phyloP scores from a whole-genome alignment of 805 yeast species.

The Candida coquimbonensis region DNA sequence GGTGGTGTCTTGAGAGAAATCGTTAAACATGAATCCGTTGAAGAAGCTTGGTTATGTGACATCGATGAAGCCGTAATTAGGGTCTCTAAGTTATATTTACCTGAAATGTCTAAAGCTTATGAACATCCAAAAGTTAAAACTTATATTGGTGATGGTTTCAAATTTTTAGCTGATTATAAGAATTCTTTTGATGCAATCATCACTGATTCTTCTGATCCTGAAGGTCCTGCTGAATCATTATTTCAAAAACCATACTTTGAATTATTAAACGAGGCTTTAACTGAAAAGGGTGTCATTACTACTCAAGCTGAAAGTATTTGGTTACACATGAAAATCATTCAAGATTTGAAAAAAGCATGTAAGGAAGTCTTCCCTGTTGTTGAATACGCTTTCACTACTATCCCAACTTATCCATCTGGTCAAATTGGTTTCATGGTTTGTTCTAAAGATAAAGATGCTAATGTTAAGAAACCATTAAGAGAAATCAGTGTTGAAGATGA shows the following conservation, averaged over 20 bases:
- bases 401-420: slow-evolving; percentile 97
- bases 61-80: slow-evolving; percentile 91
- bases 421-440: slow-evolving; percentile 98
- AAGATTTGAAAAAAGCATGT: slow-evolving; percentile 77
- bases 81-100: slow-evolving; percentile 80
- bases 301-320: slow-evolving; percentile 96
- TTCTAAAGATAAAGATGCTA: slow-evolving; percentile 59
- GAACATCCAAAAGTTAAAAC: slow-evolving; percentile 84
- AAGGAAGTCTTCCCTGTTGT: slow-evolving; percentile 82
- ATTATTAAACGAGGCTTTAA: slow-evolving; percentile 78
- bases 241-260: slow-evolving; percentile 91
- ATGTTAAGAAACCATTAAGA: slow-evolving; percentile 67
- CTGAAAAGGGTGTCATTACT: slow-evolving; percentile 84
- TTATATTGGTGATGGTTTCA: slow-evolving; percentile 96
- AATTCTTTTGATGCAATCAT: slow-evolving; percentile 90
- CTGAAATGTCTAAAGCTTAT: slow-evolving; percentile 80
- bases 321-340: slow-evolving; percentile 81
- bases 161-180: slow-evolving; percentile 77
- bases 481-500: slow-evolving; percentile 56
- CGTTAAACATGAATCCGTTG: slow-evolving; percentile 81
- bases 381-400: slow-evolving; percentile 84
- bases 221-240: slow-evolving; percentile 93
- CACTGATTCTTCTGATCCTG: slow-evolving; percentile 97
- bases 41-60: slow-evolving; percentile 87
- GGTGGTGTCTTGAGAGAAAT: slow-evolving; percentile 97